Evolutionary conservation across 1,139 yeast species (phyloP), one percentile per base, ranked within the genome.

Genomic region (Saccharomyces pastorianus): DNA sequence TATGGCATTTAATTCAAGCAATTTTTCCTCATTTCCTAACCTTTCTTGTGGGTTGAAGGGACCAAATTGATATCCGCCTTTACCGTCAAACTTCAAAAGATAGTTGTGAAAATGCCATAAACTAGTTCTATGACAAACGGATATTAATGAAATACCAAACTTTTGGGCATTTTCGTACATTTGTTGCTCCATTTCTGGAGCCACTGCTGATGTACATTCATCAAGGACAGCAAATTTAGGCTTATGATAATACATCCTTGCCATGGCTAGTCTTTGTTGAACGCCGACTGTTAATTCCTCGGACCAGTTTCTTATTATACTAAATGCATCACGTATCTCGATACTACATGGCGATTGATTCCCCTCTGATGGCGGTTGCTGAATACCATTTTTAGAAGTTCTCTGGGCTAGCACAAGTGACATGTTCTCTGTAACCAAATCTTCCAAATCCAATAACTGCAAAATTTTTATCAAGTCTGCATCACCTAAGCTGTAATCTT

Each of bases 171-270:
- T 88, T 52, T 82, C 73, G 67, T 91, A 91, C 89, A 93, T 89
- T 62, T 84, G 83, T 58, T 86, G 89, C 69, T 91, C 98, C 83
- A 90, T 85, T 59, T 86, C 89, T 23, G 95, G 88, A 0, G 96
- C 84, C 1, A 90, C 96, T 1, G 96, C 93, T 5, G 96, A 88
- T 0, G 98, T 91, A 71, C 97, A 91, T 72, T 91, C 97, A 72
- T 91, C 98, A 60, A 91, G 76, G 29, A 91, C 96, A 0, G 97
- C 97, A 75, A 89, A 91, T 71, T 83, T 85, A 2, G 98, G 98
- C 64, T 79, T 80, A 69, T 91, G 97, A 67, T 90, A 91, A 66
- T 87, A 91, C 69, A 91, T 76, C 63, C 97, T 79, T 2, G 96
- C 96, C 89, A 91, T 86, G 17, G 97, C 97, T 63, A 91, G 78